Base-by-base conservation (phyloP, 2,329 filamentous ascomycete genomes). In the Cryphonectria carpinicola region DNA sequence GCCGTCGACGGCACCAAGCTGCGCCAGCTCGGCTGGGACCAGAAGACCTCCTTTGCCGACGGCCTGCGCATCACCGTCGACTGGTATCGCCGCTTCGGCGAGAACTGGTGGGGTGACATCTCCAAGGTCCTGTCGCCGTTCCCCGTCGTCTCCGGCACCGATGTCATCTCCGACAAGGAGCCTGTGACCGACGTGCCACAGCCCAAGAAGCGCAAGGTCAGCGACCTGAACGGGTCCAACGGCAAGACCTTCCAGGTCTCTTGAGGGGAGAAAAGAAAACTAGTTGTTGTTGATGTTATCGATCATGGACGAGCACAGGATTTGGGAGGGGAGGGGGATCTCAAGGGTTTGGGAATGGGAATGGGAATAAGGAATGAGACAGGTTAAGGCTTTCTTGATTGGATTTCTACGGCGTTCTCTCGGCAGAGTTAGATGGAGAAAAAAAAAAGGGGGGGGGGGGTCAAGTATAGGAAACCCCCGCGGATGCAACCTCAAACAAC, bases 81-180 rank as follows among this genome's bases (percentile, higher is more conserved):
- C 65, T 94, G 92, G 92, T 94, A 94, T 78, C 84, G 81, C 54
- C 81, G 80, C 69, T 93, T 89, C 71, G 89, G 89, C 6, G 88
- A 91, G 82, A 77, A 84, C 52, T 93, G 91, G 91, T 93, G 90
- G 90, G 90, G 90, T 64, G 88, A 92, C 74, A 91, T 93, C 75
- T 87, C 84, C 76, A 88, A 89, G 77, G 89, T 92, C 25, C 84
- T 93, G 68, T 90, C 88, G 49, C 89, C 90, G 4, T 92, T 90
- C 81, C 91, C 89, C 1, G 84, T 88, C 17, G 88, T 91, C 22
- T 83, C 83, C 68, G 80, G 86, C 39, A 81, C 81, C 14, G 85
- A 88, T 73, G 84, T 91, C 60, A 79, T 88, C 69, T 85, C 86
- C 1, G 87, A 89, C 74, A 80, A 81, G 74, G 83, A 84, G 76